Conservation (phyloP, 176 grass and related monocot genomes). For the Musa beccarii region DNA sequence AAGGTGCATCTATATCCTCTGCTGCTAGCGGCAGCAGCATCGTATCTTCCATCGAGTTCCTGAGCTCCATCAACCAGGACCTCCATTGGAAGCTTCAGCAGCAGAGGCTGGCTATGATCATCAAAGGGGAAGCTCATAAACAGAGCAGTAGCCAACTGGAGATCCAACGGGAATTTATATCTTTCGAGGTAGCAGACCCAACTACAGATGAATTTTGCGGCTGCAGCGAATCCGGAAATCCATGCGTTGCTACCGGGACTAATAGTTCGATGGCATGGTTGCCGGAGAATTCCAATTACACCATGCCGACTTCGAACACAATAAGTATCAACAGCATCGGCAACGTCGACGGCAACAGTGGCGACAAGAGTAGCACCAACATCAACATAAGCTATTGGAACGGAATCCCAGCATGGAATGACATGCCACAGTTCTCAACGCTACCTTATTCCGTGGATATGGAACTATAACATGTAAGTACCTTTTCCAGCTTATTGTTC, state of each 20-base stretch:
- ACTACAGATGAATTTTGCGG: too few relatives aligned
- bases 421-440: conserved; percentile 23
- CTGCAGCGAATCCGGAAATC: too few relatives aligned
- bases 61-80: conserved; percentile 98
- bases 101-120: conserved; percentile 66
- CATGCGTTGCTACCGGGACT: too few relatives aligned
- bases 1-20: neutral
- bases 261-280: conserved; percentile 9
- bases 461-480: too few relatives aligned
- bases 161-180: too few relatives aligned
- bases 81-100: conserved; percentile 96
- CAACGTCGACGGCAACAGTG: neutral
- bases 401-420: neutral
- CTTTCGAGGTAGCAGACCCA: too few relatives aligned
- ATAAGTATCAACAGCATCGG: conserved; percentile 11
- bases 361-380: too few relatives aligned
- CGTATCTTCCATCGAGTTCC: conserved; percentile 81
- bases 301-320: neutral
- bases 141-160: too few relatives aligned
- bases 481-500: too few relatives aligned
- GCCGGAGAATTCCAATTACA: conserved; percentile 13
- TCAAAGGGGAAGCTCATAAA: neutral
- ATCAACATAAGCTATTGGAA: conserved; percentile 26
- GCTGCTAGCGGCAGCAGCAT: conserved; percentile 20
- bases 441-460: neutral